Evolutionary conservation across 768 basidiomycete species (phyloP), one percentile per base, ranked within the genome.

Genomic region (Tylopilus intermedius): DNA sequence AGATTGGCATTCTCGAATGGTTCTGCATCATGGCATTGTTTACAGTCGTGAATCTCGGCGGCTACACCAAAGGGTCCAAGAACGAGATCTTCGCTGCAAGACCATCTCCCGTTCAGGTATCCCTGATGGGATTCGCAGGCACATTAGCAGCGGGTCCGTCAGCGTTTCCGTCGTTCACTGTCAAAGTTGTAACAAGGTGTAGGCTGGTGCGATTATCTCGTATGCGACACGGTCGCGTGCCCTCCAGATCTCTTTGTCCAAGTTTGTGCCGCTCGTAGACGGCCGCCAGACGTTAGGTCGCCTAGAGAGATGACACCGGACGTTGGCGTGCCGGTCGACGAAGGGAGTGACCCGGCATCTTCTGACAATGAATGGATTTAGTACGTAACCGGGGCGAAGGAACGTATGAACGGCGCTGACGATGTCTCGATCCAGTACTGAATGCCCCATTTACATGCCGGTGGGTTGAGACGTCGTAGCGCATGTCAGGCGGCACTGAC

Each of bases 1-100:
- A 30, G 30, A 26, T 21, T 30, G 13, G 32, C 21, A 42, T 46
- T 45, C 6, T 26, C 3, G 15, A 32, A 45, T 18, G 10, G 7
- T 27, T 35, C 6, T 39, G 22, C 8, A 1, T 18, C 48, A 18
- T 35, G 11, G 62, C 46, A 21, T 8, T 42, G 0, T 47, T 44
- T 11, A 38, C 56, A 77, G 76, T 77, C 22, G 64, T 77, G 47
- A 76, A 77, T 52, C 59, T 76, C 2, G 75, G 72, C 5, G 78
- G 78, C 9, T 79, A 80, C 54, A 79, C 78, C 29, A 80, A 77
- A 59, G 79, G 77, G 14, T 74, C 78, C 2, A 63, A 72, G 50
- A 79, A 80, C 51, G 78, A 79, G 47, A 70, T 79, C 15, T 80
- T 79, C 43, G 79, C 79, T 13, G 75, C 73, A 1, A 69, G 78